Conservation (phyloP, 1,284 basidiomycete genomes). For the Pseudozyma thailandica region DNA sequence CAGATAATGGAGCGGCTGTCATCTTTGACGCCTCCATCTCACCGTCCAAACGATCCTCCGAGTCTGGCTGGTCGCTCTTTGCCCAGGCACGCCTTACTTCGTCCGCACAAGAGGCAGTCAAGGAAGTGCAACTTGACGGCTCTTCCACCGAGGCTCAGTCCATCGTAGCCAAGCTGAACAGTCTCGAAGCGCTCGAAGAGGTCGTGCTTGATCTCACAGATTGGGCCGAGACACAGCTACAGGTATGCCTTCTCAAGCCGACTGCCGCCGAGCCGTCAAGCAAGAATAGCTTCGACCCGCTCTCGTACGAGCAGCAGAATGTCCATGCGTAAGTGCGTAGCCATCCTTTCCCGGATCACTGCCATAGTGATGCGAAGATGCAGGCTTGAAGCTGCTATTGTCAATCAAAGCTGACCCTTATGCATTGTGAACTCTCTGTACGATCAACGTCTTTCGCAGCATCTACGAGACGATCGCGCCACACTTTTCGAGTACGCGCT, state of each 20-base stretch:
- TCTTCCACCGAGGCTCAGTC: constrained; percentile 18
- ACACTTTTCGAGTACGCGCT: constrained; percentile 91
- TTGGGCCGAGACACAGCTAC: constrained; percentile 35
- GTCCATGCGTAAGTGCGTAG: constrained; percentile 64
- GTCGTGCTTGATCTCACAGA: constrained; percentile 21
- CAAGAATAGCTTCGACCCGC: constrained; percentile 29
- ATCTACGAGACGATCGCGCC: constrained; percentile 90
- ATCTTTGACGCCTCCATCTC: constrained; percentile 27
- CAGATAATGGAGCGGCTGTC: constrained; percentile 12
- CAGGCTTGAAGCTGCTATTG: no score
- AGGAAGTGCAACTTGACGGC: constrained; percentile 18
- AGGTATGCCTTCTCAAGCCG: constrained; percentile 17
- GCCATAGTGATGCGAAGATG: no score
- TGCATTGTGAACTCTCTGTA: background rate
- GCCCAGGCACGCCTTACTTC: constrained; percentile 12
- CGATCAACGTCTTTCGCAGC: constrained; percentile 24
- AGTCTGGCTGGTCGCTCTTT: constrained; percentile 24
- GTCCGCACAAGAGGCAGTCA: background rate
- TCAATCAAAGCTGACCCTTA: constrained; percentile 15
- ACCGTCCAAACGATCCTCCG: constrained; percentile 12
- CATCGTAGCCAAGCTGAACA: constrained; percentile 17
- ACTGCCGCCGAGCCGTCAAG: no score
- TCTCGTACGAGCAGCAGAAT: constrained; percentile 60
- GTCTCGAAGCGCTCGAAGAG: constrained; percentile 34
- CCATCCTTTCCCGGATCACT: background rate